These are phyloP conservation scores for Cladobotryum mycophilum DNA, from an alignment of 2,329 filamentous ascomycete species.

Conservation along the genomic window DNA sequence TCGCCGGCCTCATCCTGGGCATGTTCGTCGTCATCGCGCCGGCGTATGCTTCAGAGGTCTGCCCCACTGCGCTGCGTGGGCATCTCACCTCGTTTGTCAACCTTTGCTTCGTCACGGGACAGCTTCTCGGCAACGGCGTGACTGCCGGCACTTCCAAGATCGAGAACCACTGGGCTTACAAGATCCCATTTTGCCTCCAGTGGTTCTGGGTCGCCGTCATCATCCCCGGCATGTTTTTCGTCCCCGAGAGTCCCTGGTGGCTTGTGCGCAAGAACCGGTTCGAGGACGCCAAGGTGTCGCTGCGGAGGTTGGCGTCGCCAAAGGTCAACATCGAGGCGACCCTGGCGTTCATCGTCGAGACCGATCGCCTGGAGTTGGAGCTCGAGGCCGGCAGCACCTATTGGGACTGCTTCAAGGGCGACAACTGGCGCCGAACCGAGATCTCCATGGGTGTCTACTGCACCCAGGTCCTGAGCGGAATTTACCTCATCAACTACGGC, in stretches of 20 bases:
- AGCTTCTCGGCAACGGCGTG: conserved; percentile 25
- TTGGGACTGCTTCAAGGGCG: conserved; percentile 42
- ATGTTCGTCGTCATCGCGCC: conserved; percentile 38
- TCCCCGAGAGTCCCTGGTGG: conserved; percentile 31
- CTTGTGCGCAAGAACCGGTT: conserved; percentile 22
- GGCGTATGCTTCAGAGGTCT: conserved; percentile 40
- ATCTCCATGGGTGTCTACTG: conserved; percentile 38
- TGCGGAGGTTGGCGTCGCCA: conserved; percentile 32
- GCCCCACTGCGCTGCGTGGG: conserved; percentile 33
- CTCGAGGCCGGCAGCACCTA: conserved; percentile 34
- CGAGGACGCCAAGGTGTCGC: conserved; percentile 21
- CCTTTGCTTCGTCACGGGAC: conserved; percentile 37
- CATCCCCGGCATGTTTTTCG: conserved; percentile 21
- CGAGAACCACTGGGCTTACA: conserved; percentile 53
- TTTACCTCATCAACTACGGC: conserved; percentile 33
- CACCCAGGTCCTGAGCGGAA: conserved; percentile 34
- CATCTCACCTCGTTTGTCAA: conserved; percentile 38
- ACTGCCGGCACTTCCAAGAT: conserved; percentile 12
- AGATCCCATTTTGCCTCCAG: conserved; percentile 35
- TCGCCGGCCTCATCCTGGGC: conserved; percentile 39
- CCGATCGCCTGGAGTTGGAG: conserved; percentile 37
- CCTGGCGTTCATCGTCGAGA: conserved; percentile 63
- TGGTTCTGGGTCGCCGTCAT: conserved; percentile 30
- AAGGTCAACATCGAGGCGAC: conserved; percentile 37
- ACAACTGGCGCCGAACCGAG: conserved; percentile 39